Evolutionary conservation across 495 filamentous ascomycete species (phyloP).

Genomic region (Neurospora sp.): DNA sequence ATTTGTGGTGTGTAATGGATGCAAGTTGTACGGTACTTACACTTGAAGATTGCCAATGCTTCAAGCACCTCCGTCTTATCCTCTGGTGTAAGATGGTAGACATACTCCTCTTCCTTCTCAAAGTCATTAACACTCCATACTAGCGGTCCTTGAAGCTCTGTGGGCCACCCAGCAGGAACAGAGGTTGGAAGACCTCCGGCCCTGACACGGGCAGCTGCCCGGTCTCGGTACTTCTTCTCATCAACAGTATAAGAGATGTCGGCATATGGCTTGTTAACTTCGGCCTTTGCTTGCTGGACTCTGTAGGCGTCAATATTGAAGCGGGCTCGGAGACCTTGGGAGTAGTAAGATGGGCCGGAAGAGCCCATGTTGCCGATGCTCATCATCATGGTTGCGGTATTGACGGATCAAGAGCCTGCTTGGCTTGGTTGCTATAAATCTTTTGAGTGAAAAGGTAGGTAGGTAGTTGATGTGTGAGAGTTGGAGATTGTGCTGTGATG

Average conservation of each 20-base stretch:
- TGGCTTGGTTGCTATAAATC: background rate
- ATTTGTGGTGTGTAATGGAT: background rate
- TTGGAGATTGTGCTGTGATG: background rate
- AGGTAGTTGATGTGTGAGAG: background rate
- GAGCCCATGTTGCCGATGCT: background rate
- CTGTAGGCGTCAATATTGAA: conserved; percentile 15
- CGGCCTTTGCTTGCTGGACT: conserved; percentile 11
- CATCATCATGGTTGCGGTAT: background rate
- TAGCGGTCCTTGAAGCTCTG: conserved; percentile 10
- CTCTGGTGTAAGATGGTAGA: conserved; percentile 11
- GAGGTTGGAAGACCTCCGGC: conserved; percentile 11
- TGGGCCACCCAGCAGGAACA: conserved; percentile 14
- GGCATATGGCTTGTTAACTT: conserved; percentile 1
- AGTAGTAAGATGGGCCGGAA: conserved; percentile 11
- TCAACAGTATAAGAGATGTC: conserved; percentile 17
- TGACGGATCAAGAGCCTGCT: background rate
- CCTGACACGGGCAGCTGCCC: conserved; percentile 7
- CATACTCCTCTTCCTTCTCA: conserved; percentile 11
- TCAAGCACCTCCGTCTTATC: conserved; percentile 14
- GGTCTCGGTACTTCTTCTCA: conserved; percentile 13
- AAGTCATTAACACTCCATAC: conserved; percentile 12
- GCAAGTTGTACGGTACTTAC: background rate
- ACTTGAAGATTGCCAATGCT: conserved; percentile 11
- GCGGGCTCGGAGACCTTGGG: conserved; percentile 15
- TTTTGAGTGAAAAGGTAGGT: background rate